Percentiles rank a stretch among this genome's conserved stretches.
Evolutionary conservation across 441 rosid species (phyloP).

Genomic region (Pelargonium myrrhifolium): DNA sequence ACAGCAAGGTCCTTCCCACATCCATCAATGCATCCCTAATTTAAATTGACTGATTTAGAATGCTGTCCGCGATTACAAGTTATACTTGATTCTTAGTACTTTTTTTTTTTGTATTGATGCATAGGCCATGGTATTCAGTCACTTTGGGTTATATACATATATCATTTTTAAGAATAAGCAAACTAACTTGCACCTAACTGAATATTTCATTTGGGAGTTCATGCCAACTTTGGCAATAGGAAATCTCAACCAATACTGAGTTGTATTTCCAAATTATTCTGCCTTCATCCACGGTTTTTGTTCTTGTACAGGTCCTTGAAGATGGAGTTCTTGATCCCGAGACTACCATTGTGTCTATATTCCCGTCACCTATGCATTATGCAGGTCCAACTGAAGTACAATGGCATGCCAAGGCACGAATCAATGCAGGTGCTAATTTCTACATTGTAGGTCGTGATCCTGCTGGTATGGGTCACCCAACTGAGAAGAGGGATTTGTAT

Average conservation of each 20-base stretch:
- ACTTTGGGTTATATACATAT: too few relatives aligned
- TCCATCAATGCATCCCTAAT: too few relatives aligned
- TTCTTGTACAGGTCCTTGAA: conserved; percentile 60
- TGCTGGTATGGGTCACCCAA: conserved; percentile 94
- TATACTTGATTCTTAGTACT: not conserved
- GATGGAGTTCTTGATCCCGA: conserved; percentile 97
- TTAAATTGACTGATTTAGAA: too few relatives aligned
- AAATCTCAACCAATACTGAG: too few relatives aligned
- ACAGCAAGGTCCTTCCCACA: conserved; percentile 55
- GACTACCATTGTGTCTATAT: conserved; percentile 86
- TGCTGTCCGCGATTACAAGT: too few relatives aligned
- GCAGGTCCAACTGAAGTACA: conserved; percentile 98
- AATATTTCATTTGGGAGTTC: too few relatives aligned
- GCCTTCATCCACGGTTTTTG: conserved; percentile 4
- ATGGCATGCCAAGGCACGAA: conserved; percentile 97
- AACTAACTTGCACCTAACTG: too few relatives aligned
- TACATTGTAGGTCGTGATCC: conserved; percentile 97
- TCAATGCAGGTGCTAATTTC: conserved; percentile 93
- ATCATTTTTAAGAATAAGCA: too few relatives aligned
- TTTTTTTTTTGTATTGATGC: not conserved
- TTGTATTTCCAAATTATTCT: conserved; percentile 1
- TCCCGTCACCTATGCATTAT: conserved; percentile 97
- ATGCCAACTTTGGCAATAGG: too few relatives aligned
- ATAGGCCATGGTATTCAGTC: too few relatives aligned
- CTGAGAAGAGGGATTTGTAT: conserved; percentile 79